Percentiles rank a stretch among this genome's conserved stretches.
These are phyloP conservation scores for Ganoderma sinense DNA, from an alignment of 1,284 basidiomycete genomes.

Conservation along the genomic window DNA sequence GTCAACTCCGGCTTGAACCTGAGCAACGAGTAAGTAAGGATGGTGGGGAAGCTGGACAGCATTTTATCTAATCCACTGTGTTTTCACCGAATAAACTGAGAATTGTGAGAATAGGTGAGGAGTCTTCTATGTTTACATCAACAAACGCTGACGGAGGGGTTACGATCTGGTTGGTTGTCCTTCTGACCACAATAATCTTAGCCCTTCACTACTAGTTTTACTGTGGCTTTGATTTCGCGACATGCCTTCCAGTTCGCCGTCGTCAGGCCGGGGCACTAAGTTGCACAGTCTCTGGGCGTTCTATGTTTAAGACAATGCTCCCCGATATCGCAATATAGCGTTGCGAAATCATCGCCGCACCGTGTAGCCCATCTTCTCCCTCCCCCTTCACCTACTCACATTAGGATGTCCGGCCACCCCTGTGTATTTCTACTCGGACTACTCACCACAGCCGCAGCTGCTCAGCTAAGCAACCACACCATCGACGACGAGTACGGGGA, in stretches of 20 bases:
- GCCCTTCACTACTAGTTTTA: background rate
- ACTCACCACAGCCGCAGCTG: background rate
- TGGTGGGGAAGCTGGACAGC: background rate
- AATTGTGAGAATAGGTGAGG: background rate
- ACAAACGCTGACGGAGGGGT: background rate
- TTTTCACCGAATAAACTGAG: background rate
- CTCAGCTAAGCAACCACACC: slow-evolving; percentile 4
- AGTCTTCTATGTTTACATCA: background rate
- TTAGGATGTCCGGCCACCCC: background rate
- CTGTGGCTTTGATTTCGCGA: background rate
- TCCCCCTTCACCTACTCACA: background rate
- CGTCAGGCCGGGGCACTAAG: background rate
- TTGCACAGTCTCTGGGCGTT: background rate
- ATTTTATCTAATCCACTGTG: background rate
- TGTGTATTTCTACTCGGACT: background rate
- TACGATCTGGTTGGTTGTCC: background rate
- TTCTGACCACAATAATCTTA: background rate
- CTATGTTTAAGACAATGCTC: background rate
- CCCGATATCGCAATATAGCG: background rate
- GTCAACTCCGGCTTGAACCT: slow-evolving; percentile 23
- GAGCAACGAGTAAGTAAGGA: slow-evolving; percentile 6
- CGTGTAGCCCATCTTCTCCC: background rate
- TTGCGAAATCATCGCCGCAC: background rate
- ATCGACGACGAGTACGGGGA: slow-evolving; percentile 12
- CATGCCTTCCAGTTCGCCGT: background rate